Evolutionary conservation across 768 basidiomycete genomes (phyloP).

Genomic region (Inosperma sp.): DNA sequence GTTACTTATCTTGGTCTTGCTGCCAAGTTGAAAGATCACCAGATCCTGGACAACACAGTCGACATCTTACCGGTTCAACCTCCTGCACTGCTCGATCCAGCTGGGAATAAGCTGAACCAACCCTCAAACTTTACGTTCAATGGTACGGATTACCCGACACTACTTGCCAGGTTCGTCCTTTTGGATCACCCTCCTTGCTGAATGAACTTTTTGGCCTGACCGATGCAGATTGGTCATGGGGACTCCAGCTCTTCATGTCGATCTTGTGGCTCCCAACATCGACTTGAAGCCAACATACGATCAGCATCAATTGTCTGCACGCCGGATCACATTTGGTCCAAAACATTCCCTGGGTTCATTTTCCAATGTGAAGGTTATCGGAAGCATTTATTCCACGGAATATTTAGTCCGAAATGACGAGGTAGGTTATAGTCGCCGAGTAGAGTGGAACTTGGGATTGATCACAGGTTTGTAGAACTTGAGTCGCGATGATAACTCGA

Average conservation of each 20-base stretch:
- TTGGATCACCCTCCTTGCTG: not conserved
- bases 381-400: conserved; percentile 40
- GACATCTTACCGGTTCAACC: conserved; percentile 36
- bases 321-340: conserved; percentile 32
- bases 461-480: not conserved
- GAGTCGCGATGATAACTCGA: not conserved
- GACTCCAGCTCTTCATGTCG: conserved; percentile 40
- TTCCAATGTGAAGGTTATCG: conserved; percentile 36
- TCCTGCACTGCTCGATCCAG: conserved; percentile 38
- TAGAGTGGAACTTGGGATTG: too few species aligned
- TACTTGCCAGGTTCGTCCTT: conserved; percentile 32
- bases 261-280: conserved; percentile 42
- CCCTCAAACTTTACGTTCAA: conserved; percentile 46
- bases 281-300: conserved; percentile 32
- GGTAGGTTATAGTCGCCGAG: conserved; percentile 26
- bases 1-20: conserved; percentile 44
- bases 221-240: conserved; percentile 41
- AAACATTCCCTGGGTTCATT: conserved; percentile 34
- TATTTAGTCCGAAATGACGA: conserved; percentile 43
- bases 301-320: conserved; percentile 10
- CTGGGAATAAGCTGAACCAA: conserved; percentile 34
- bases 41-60: conserved; percentile 48
- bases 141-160: conserved; percentile 35
- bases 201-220: not conserved
- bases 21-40: conserved; percentile 40